Base-by-base conservation (phyloP, 2,329 filamentous ascomycete genomes). In the Peltaster fructicola region DNA sequence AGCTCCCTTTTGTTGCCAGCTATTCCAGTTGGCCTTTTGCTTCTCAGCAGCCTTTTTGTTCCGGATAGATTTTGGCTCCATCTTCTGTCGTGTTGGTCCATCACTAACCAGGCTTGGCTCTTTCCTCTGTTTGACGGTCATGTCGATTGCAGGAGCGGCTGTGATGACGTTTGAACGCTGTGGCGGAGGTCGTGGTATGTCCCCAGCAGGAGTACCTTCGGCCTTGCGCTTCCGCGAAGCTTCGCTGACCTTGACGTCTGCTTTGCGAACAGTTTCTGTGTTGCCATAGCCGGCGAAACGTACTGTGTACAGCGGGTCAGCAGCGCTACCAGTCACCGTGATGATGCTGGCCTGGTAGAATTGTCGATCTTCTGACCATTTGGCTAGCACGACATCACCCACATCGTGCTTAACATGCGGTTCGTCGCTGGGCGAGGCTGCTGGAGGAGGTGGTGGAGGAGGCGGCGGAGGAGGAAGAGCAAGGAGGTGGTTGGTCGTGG, bases 331-430 rank as follows among this genome's bases (percentile, higher is more conserved):
- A 12, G 85, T 93, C 41, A 93, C 84, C 25, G 78, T 84, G 25
- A 81, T 85, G 51, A 98, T 91, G 43, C 80, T 74, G 20, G 84
- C 88, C 22, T 81, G 75, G 55, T 95, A 95, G 55, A 84, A 93
- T 13, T 68, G 67, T 44, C 78, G 81, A 52, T 98, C 88, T 27
- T 81, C 82, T 7, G 80, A 77, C 80, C 84, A 98, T 53, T 85
- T 84, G 22, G 85, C 88, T 51, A 88, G 63, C 26, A 93, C 78
- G 15, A 63, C 77, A 44, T 98, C 88, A 47, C 92, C 92, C 36
- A 92, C 79, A 29, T 76, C 68, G 54, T 84, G 92, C n/a, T n/a
- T n/a, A 7, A 62, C 63, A 3, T 63, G 59, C 1, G 63, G 44
- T 24, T 30, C 35, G 15, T 35, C 48, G n/a, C n/a, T n/a, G n/a